Conservation (phyloP, 2,329 filamentous ascomycete genomes). For the Dothideomycetes sp. region DNA sequence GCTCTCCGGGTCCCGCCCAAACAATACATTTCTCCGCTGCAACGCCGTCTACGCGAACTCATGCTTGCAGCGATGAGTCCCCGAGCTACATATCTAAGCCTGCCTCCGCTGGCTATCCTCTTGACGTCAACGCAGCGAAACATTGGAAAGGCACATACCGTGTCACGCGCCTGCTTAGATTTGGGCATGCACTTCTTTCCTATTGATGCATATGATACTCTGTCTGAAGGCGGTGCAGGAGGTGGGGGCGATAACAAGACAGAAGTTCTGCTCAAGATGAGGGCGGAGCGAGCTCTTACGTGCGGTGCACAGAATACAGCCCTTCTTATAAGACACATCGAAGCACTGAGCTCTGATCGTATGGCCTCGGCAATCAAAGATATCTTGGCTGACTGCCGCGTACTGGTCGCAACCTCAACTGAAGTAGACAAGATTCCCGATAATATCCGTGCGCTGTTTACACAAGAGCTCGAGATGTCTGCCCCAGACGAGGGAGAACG, state of each 20-base stretch:
- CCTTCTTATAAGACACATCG: slow-evolving; percentile 78
- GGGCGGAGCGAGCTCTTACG: slow-evolving; percentile 77
- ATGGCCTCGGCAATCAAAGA: slow-evolving; percentile 80
- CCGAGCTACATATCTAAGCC: slow-evolving; percentile 71
- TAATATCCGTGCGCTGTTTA: slow-evolving; percentile 80
- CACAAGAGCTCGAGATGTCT: slow-evolving; percentile 86
- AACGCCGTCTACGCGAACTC: slow-evolving; percentile 65
- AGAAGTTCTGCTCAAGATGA: slow-evolving; percentile 76
- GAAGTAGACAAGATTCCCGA: slow-evolving; percentile 92
- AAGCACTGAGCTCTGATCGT: slow-evolving; percentile 80
- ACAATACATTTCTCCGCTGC: slow-evolving; percentile 32
- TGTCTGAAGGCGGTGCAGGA: slow-evolving; percentile 80
- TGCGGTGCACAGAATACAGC: slow-evolving; percentile 78
- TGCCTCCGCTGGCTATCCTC: slow-evolving; percentile 80
- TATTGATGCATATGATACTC: slow-evolving; percentile 85
- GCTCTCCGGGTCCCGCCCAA: slow-evolving; percentile 22
- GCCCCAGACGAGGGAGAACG: slow-evolving; percentile 88
- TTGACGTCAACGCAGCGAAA: slow-evolving; percentile 85
- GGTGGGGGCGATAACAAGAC: slow-evolving; percentile 80
- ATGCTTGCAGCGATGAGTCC: slow-evolving; percentile 82
- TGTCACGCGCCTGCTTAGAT: slow-evolving; percentile 67
- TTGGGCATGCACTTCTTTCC: slow-evolving; percentile 82
- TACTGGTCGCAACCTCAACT: slow-evolving; percentile 86
- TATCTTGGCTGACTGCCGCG: slow-evolving; percentile 65
- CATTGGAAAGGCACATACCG: slow-evolving; percentile 81